Evolutionary conservation across 1,284 basidiomycete genomes (phyloP).

Genomic region (Polyporus tsugae): DNA sequence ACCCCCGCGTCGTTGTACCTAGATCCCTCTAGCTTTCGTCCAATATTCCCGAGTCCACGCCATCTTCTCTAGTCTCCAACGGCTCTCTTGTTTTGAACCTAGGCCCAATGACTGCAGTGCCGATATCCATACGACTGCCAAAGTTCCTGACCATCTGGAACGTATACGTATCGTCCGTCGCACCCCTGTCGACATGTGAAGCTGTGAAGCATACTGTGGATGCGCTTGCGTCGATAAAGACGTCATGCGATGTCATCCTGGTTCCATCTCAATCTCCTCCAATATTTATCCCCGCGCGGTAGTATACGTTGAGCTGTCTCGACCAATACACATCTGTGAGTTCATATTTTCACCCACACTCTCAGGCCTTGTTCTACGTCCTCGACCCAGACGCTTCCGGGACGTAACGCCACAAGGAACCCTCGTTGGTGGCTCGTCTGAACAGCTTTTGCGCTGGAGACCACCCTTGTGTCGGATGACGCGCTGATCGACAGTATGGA

Average conservation of each 20-base stretch:
- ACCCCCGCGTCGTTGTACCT: background rate
- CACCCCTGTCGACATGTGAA: background rate
- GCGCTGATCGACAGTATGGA: background rate
- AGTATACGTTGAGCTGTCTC: no score
- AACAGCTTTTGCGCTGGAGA: background rate
- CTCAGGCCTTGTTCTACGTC: background rate
- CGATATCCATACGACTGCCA: background rate
- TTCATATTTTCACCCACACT: background rate
- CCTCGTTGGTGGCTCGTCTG: background rate
- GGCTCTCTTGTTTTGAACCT: no score
- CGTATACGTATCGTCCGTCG: no score
- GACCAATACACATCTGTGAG: background rate
- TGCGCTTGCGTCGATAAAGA: background rate
- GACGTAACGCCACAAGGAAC: background rate
- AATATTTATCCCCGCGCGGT: no score
- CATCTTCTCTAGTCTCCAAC: no score
- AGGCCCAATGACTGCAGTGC: no score
- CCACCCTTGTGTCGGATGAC: background rate
- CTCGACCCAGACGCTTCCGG: background rate
- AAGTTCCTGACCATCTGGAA: background rate
- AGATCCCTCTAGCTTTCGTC: background rate
- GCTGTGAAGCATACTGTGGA: background rate
- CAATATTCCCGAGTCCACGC: no score
- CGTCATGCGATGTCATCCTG: constrained; percentile 3
- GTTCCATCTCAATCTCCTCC: background rate